Base-by-base conservation (phyloP, 805 yeast genomes). In the Candida railenensis region DNA sequence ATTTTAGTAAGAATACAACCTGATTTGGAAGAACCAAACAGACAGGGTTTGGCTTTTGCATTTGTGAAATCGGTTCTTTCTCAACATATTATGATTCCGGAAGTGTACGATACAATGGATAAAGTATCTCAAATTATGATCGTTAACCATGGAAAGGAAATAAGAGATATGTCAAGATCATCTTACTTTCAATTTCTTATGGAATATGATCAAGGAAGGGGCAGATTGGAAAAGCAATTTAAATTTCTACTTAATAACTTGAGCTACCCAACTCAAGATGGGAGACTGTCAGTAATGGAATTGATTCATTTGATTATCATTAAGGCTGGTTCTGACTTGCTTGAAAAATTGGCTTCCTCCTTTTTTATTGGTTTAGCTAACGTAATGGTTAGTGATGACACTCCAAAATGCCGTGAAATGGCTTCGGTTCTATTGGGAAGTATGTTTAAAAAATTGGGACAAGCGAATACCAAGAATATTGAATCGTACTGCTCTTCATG, bases 151-250 rank as follows among this genome's bases (percentile, higher is more conserved):
- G 76, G 92, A 2, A 80, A 80, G 43, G 89, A 85, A 57, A 87
- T 89, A 44, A 77, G 98, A 48, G 91, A 86, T 55, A 83, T 87
- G 64, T 82, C 97, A 7, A 78, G 98, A 65, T 80, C 88, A 52
- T 82, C 87, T 1, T 94, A 82, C 61, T 86, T 82, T 62, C 90
- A 84, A 56, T 94, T 94, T 56, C 67, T 94, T 58, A 86, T 89
- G 86, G 96, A 90, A 56, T 94, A 88, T 59, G 98, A 96, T 56
- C 97, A 92, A 68, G 90, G 98, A 28, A 77, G 83, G 55, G 90
- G 92, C 3, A 79, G 89, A 52, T 63, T 94, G 41, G 94, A 87
- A 52, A 87, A 85, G 55, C 95, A 89, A 53, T 84, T 92, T 66
- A 82, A 84, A 52, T 83, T 85, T 59, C 73, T 94, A 64, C 87